Conservation (phyloP, 257 asterid genomes). For the Nyctanthes arbortristis region DNA sequence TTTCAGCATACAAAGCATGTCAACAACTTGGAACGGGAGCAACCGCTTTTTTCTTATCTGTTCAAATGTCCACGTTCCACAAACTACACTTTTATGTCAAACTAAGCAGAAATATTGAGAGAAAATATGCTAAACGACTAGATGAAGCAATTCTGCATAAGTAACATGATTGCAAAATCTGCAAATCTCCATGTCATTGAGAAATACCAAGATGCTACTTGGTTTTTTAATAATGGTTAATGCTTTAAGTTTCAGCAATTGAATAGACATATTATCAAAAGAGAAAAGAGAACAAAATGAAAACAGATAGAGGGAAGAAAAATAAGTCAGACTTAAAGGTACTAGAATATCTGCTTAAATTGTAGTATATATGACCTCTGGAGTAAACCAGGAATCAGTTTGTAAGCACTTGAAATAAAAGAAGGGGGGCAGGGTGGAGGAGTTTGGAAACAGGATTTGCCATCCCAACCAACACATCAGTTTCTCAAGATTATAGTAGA, state of each 20-base stretch:
- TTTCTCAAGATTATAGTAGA: not conserved
- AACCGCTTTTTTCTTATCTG: too few relatives aligned
- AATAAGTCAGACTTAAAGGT: not conserved
- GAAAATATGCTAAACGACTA: not conserved
- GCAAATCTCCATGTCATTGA: not conserved
- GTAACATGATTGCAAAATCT: not conserved
- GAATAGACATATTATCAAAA: not conserved
- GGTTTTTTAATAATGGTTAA: not conserved
- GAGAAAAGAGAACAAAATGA: not conserved
- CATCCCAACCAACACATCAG: not conserved
- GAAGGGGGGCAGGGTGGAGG: not conserved
- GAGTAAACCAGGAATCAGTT: not conserved
- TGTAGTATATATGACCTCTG: not conserved
- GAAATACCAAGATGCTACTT: not conserved
- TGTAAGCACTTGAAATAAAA: too few relatives aligned
- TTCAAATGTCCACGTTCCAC: not conserved
- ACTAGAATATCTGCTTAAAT: not conserved
- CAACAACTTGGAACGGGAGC: not conserved
- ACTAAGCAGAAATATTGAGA: not conserved
- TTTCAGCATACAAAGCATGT: not conserved
- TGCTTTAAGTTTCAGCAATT: not conserved
- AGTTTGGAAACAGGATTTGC: not conserved
- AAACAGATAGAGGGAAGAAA: not conserved
- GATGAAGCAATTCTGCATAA: not conserved
- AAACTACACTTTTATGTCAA: not conserved